Percentiles rank a stretch among this genome's conserved stretches.
These are phyloP conservation scores for Fraxinus americana DNA, from an alignment of 257 asterid genomes.

Conservation along the genomic window DNA sequence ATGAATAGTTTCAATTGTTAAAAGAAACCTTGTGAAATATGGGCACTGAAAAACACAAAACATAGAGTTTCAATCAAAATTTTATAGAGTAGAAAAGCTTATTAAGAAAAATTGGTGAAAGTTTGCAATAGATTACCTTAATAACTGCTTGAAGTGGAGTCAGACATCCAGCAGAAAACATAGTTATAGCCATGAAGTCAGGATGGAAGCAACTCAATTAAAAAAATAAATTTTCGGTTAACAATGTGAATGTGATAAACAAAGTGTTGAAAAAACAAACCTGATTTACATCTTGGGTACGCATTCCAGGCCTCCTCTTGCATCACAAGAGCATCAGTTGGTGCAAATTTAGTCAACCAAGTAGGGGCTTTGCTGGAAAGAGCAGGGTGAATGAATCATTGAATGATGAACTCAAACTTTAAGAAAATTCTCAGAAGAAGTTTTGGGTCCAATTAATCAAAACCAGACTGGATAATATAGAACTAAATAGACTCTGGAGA, in stretches of 20 bases:
- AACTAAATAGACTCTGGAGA: background rate
- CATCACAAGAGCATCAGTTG: conserved; percentile 78
- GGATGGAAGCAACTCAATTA: conserved; percentile 9
- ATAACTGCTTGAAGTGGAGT: conserved; percentile 51
- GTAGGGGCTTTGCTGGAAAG: conserved; percentile 77
- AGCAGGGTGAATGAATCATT: conserved; percentile 11
- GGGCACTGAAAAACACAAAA: conserved; percentile 60
- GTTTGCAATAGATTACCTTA: conserved; percentile 47
- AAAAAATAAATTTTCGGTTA: background rate
- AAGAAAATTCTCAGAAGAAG: background rate
- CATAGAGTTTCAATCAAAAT: conserved; percentile 18
- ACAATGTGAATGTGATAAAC: background rate
- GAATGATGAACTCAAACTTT: background rate
- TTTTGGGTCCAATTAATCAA: background rate
- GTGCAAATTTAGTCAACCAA: conserved; percentile 82
- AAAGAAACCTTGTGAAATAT: conserved; percentile 67
- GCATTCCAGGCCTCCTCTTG: conserved; percentile 98
- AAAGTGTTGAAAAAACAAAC: conserved; percentile 29
- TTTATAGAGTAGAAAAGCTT: background rate
- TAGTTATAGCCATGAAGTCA: conserved; percentile 14
- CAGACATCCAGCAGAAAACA: conserved; percentile 32
- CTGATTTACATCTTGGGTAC: conserved; percentile 81
- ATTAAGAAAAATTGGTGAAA: background rate
- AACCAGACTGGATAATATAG: background rate
- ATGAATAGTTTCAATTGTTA: conserved; percentile 79